phyloP scores from a whole-genome alignment of 768 basidiomycete genomes.

The Tulasnella sp. region DNA sequence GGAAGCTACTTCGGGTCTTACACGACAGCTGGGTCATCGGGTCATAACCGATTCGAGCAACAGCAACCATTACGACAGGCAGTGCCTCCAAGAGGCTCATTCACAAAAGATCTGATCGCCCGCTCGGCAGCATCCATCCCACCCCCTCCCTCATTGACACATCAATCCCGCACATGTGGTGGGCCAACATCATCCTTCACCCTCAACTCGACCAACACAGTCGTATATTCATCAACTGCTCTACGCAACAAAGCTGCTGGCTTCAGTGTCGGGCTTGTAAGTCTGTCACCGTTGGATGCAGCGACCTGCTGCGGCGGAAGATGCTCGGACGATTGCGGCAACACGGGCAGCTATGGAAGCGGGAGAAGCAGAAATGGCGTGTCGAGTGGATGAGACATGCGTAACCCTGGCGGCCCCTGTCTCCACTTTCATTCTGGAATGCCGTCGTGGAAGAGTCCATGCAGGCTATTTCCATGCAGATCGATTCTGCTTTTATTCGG shows the following conservation, averaged over 20 bases:
- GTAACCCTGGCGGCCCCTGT: too few species aligned
- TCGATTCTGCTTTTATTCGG: too few species aligned
- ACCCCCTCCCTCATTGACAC: slow-evolving; percentile 6
- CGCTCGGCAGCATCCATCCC: slow-evolving; percentile 13
- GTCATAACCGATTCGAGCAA: too few species aligned
- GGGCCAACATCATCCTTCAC: slow-evolving; percentile 8
- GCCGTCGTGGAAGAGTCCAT: too few species aligned
- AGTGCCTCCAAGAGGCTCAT: neutral
- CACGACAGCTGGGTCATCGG: too few species aligned
- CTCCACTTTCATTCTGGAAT: too few species aligned
- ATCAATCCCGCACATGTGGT: neutral
- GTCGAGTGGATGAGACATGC: too few species aligned
- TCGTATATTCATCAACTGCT: slow-evolving; percentile 5
- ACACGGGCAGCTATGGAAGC: neutral
- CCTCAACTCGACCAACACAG: slow-evolving; percentile 3
- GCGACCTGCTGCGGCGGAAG: slow-evolving; percentile 8
- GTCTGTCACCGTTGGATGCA: neutral
- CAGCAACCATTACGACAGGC: too few species aligned
- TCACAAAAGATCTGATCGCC: slow-evolving; percentile 8
- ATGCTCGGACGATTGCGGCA: slow-evolving; percentile 5
- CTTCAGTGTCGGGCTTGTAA: neutral
- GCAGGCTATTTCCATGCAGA: too few species aligned
- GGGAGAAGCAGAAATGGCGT: too few species aligned
- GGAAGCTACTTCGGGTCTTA: too few species aligned
- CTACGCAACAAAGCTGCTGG: slow-evolving; percentile 5